These are phyloP conservation scores for Pythium monospermum DNA, from an alignment of 352 stramenopile genomes.

Conservation along the genomic window DNA sequence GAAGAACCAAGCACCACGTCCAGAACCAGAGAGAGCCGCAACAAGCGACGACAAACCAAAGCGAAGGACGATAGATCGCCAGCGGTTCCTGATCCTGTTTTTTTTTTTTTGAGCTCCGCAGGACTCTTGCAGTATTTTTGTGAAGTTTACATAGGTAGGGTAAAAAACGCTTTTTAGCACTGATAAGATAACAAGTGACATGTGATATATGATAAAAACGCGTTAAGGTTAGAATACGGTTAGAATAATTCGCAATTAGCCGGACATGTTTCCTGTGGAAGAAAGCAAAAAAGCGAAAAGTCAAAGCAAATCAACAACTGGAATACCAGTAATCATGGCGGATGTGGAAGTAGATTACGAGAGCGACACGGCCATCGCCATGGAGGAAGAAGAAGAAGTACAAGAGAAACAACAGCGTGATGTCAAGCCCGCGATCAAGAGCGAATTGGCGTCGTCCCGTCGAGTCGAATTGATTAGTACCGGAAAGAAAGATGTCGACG, in stretches of 20 bases:
- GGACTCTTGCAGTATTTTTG: no score
- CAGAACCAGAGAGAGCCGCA: no score
- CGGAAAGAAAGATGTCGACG: background rate
- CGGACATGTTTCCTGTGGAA: constrained; percentile 1
- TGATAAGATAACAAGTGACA: no score
- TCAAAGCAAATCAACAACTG: background rate
- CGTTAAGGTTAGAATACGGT: no score
- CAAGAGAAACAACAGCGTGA: constrained; percentile 22
- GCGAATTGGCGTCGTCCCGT: background rate
- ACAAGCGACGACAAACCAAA: no score
- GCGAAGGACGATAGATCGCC: no score
- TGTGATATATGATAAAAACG: no score
- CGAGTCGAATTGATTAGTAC: constrained; percentile 19
- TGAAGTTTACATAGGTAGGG: no score
- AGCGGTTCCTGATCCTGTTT: no score
- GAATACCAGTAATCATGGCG: constrained; percentile 40
- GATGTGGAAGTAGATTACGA: constrained; percentile 87
- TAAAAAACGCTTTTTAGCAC: no score
- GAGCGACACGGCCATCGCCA: constrained; percentile 81
- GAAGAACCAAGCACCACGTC: no score
- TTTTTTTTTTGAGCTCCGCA: no score
- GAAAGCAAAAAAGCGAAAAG: background rate
- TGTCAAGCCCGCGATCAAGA: background rate
- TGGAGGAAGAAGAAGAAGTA: constrained; percentile 67
- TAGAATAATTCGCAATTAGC: constrained; percentile 2